Evolutionary conservation across 2,329 filamentous ascomycete genomes (phyloP), one percentile per base, ranked within the genome.

Genomic region (Aureobasidium lini): DNA sequence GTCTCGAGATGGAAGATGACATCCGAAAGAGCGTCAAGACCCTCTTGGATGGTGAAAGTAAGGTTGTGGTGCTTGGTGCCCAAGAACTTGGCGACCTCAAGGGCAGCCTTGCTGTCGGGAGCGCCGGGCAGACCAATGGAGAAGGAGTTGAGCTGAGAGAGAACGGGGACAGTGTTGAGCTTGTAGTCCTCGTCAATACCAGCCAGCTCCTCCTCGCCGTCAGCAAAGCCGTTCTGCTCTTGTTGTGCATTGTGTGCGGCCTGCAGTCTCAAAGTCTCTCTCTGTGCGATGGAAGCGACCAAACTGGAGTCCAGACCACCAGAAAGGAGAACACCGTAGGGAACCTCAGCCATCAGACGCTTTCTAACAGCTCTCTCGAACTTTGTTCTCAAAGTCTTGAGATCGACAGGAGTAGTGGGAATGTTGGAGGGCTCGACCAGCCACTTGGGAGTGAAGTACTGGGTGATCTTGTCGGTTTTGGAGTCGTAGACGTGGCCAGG

Each of bases 1-100:
- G 90, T 90, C 80, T 99, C 94, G 62, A 99, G 85, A 77, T 99
- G 94, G 79, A 88, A 96, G 72, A 99, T 97, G 72, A 99, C 94
- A 74, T 99, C 94, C 37, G 90, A 95, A 7, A 99, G 84, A 16
- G 94, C 93, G 76, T 99, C 93, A 71, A 99, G 87, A 61, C 94
- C 94, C 71, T 99, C 94, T 74, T 99, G 90, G 60, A 99, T 87
- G 62, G 94, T 97, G 75, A 99, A 99, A 58, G 92, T 97, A 82
- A 99, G 95, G 69, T 91, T 90, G 77, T 99, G 91, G 75, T 99
- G 94, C 79, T 94, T 95, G 60, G 94, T 99, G 70, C 94, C 95
- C 43, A 99, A 84, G 81, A 95, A 99, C 74, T 93, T 89, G 70
- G 94, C 94, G 16, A 96, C 94, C 76, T 96, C 89, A 60, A 92